Percentiles rank a stretch among this genome's conserved stretches.
These are phyloP conservation scores for Hippophae rhamnoides DNA, from an alignment of 306 rosid genomes.

Conservation along the genomic window DNA sequence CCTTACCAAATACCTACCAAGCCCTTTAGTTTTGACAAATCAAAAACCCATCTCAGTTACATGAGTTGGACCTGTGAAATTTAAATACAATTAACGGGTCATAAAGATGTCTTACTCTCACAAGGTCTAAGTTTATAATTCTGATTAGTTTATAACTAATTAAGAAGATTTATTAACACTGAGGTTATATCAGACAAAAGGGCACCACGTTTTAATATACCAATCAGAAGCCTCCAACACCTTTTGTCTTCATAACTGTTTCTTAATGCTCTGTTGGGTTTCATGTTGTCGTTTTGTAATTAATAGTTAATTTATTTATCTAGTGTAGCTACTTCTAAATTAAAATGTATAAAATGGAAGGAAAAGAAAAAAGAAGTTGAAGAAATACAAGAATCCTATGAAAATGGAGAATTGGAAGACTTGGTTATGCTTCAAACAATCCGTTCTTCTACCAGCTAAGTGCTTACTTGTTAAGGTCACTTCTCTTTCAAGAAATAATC, in stretches of 20 bases:
- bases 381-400: slow-evolving; percentile 4
- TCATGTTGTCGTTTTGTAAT: slow-evolving; percentile 30
- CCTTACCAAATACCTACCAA: slow-evolving; percentile 7
- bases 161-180: neutral
- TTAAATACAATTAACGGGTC: neutral
- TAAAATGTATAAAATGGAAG: neutral
- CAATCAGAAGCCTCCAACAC: slow-evolving; percentile 22
- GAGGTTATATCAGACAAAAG: neutral
- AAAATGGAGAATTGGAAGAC: slow-evolving; percentile 47
- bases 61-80: neutral
- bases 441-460: slow-evolving; percentile 42
- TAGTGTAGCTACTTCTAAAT: neutral
- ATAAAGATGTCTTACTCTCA: neutral
- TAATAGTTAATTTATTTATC: slow-evolving; percentile 17
- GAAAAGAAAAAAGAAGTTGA: slow-evolving; percentile 16
- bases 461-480: slow-evolving; percentile 30
- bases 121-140: slow-evolving; percentile 1
- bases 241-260: slow-evolving; percentile 41
- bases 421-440: slow-evolving; percentile 44
- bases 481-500: slow-evolving; percentile 31
- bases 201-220: slow-evolving; percentile 1
- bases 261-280: slow-evolving; percentile 34
- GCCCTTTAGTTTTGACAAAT: neutral
- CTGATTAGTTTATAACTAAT: neutral
- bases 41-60: neutral